These are phyloP conservation scores for Phtheirospermum japonicum DNA, from an alignment of 257 asterid genomes.

Conservation along the genomic window DNA sequence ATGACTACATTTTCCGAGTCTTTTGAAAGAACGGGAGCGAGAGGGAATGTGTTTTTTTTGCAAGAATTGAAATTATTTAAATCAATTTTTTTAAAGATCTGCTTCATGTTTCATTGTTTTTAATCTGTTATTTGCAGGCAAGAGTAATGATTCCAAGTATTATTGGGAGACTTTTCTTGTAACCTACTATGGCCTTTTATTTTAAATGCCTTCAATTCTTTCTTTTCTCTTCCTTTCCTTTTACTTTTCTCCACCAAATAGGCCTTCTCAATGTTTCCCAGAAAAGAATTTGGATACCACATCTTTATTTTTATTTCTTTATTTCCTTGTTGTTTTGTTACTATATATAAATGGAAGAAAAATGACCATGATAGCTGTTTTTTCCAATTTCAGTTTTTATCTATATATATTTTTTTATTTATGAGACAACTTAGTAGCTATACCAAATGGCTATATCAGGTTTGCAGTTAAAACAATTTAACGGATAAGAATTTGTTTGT, in stretches of 20 bases:
- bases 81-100: not conserved
- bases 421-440: not conserved
- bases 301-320: not conserved
- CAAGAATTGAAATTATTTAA: slow-evolving; percentile 8
- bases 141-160: not conserved
- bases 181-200: no score
- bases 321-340: slow-evolving; percentile 1
- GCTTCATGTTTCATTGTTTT: not conserved
- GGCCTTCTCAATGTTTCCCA: slow-evolving; percentile 6
- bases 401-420: no score
- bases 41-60: not conserved
- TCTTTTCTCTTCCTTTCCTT: no score
- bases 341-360: not conserved
- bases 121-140: slow-evolving; percentile 4
- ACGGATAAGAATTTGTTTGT: not conserved
- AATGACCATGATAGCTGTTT: not conserved
- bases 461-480: not conserved
- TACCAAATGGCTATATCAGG: slow-evolving; percentile 5
- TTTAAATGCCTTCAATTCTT: no score
- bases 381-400: not conserved
- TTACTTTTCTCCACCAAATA: not conserved
- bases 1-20: not conserved
- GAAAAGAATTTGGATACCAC: not conserved
- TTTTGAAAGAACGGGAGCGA: no score
- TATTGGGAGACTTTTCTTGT: slow-evolving; percentile 3